Percentiles rank a stretch among this genome's conserved stretches.
phyloP scores from a whole-genome alignment of 805 yeast genomes.

The Monosporozyma servazzii region DNA sequence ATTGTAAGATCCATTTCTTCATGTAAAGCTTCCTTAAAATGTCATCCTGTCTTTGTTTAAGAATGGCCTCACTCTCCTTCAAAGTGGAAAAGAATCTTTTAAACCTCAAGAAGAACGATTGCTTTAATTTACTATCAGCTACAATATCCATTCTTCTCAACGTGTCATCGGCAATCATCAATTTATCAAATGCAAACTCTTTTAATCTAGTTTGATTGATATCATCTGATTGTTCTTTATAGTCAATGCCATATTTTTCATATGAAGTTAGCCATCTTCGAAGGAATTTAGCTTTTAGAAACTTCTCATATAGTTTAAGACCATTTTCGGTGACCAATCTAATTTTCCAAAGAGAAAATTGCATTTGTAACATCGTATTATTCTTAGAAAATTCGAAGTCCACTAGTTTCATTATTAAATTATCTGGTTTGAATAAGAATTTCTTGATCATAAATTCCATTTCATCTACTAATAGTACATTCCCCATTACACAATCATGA shows the following conservation, averaged over 20 bases:
- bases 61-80: neutral
- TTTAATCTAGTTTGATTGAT: constrained; percentile 12
- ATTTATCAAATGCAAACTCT: constrained; percentile 12
- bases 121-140: constrained; percentile 20
- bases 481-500: constrained; percentile 17
- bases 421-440: constrained; percentile 21
- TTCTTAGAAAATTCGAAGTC: constrained; percentile 11
- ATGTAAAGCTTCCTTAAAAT: neutral
- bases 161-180: constrained; percentile 6
- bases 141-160: constrained; percentile 12
- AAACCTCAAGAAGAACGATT: constrained; percentile 11
- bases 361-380: constrained; percentile 4
- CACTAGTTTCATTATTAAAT: constrained; percentile 17
- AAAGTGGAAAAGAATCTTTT: neutral
- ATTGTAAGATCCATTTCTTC: neutral
- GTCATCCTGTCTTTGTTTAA: neutral
- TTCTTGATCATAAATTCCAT: constrained; percentile 12
- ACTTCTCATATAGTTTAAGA: constrained; percentile 4
- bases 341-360: constrained; percentile 15
- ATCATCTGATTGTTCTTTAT: constrained; percentile 3
- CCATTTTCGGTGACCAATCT: neutral
- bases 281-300: constrained; percentile 6
- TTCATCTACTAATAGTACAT: constrained; percentile 10
- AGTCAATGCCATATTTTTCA: neutral
- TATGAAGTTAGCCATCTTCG: constrained; percentile 1